These are phyloP conservation scores for Mycena rebaudengoi DNA, from an alignment of 768 basidiomycete species.

Conservation along the genomic window DNA sequence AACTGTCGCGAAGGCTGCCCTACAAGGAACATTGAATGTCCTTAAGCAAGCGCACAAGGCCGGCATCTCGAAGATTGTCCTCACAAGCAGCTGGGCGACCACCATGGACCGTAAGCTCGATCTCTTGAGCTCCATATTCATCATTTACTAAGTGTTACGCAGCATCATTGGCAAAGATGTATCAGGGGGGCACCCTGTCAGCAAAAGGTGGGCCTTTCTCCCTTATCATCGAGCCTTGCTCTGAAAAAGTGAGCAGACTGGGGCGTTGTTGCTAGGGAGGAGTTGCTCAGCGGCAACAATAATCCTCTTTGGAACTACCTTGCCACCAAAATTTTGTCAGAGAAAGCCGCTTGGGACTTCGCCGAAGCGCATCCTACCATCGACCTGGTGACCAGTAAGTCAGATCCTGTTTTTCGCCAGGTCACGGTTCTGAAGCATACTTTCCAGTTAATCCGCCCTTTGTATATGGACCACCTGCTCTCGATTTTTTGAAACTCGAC, in stretches of 20 bases:
- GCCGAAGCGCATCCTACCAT: constrained; percentile 47
- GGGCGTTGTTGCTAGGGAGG: constrained; percentile 42
- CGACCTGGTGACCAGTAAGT: constrained; percentile 49
- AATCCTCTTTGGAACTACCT: constrained; percentile 47
- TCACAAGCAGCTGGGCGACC: constrained; percentile 7
- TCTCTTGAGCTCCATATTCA: neutral
- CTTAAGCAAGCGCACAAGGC: constrained; percentile 2
- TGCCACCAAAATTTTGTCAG: constrained; percentile 50
- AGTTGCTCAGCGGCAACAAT: constrained; percentile 37
- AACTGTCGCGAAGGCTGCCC: neutral
- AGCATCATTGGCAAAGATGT: neutral
- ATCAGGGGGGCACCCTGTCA: neutral
- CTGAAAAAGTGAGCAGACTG: constrained; percentile 36
- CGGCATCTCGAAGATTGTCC: neutral
- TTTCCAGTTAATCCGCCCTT: constrained; percentile 39
- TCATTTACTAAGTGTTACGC: neutral
- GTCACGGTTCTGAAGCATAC: too few species aligned
- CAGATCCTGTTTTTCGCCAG: neutral
- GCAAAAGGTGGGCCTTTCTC: neutral
- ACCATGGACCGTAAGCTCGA: neutral
- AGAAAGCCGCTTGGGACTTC: constrained; percentile 52
- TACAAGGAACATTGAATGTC: neutral
- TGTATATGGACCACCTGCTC: constrained; percentile 36
- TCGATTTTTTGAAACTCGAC: constrained; percentile 21
- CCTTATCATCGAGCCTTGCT: too few species aligned